phyloP scores from a whole-genome alignment of 2,329 filamentous ascomycete species.

The Ceratocystis ficicola region DNA sequence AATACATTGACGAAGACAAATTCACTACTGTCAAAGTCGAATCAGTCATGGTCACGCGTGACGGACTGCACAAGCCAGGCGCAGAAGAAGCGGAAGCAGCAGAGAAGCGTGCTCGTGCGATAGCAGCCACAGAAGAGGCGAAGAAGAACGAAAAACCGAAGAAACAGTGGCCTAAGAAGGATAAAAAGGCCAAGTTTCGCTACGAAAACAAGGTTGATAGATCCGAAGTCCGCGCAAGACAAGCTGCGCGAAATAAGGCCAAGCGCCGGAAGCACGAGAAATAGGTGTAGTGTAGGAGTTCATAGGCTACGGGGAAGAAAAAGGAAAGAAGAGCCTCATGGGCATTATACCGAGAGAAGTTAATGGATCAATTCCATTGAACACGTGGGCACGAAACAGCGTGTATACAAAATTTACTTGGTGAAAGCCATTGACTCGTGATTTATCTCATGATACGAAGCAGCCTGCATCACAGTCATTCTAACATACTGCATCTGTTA shows the following conservation, averaged over 20 bases:
- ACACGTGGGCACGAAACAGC: background rate
- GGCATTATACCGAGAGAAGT: background rate
- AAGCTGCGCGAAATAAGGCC: constrained; percentile 50
- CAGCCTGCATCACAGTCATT: too few relatives aligned
- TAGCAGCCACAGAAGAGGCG: constrained; percentile 26
- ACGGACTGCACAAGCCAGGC: constrained; percentile 51
- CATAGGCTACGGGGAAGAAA: background rate
- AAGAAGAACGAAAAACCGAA: constrained; percentile 40
- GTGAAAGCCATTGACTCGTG: background rate
- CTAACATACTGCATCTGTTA: too few relatives aligned
- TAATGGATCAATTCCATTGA: background rate
- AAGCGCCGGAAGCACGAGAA: constrained; percentile 24
- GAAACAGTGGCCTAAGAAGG: constrained; percentile 29
- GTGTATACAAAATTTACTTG: background rate
- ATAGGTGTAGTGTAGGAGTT: background rate
- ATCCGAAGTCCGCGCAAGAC: constrained; percentile 58
- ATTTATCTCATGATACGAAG: too few relatives aligned
- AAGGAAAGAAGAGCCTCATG: background rate
- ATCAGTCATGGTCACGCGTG: constrained; percentile 65
- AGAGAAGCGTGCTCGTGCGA: constrained; percentile 30
- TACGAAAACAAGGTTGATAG: constrained; percentile 85
- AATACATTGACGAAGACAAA: constrained; percentile 92
- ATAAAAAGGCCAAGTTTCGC: constrained; percentile 81
- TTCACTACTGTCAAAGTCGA: constrained; percentile 94
- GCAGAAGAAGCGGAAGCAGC: constrained; percentile 31